Percentiles rank a stretch among this genome's conserved stretches.
phyloP scores from a whole-genome alignment of 2,329 filamentous ascomycete species.

The Aureobasidium leucospermi region DNA sequence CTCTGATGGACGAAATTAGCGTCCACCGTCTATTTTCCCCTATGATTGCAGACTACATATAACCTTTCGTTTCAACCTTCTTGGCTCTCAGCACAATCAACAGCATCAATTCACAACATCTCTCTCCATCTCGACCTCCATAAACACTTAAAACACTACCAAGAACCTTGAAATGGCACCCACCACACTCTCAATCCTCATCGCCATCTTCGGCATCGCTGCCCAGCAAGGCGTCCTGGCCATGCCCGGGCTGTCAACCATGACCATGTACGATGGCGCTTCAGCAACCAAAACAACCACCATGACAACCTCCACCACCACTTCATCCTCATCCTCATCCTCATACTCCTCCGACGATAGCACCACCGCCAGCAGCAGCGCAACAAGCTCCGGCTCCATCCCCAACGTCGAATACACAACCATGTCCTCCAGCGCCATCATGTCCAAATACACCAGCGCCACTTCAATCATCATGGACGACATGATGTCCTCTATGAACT shows the following conservation, averaged over 20 bases:
- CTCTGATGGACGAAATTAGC: background rate
- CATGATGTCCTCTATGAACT: background rate
- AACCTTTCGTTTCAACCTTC: background rate
- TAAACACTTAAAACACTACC: too few species aligned
- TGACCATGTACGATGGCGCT: background rate
- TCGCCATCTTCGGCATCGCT: background rate
- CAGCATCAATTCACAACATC: too few species aligned
- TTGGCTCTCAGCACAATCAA: background rate
- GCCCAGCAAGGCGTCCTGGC: background rate
- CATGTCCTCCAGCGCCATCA: background rate
- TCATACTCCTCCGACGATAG: too few species aligned
- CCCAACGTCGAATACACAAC: background rate
- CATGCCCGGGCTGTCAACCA: background rate
- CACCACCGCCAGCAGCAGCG: too few species aligned
- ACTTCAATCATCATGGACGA: background rate
- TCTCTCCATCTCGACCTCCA: too few species aligned
- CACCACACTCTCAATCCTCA: background rate
- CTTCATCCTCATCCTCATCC: too few species aligned
- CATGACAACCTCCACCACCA: background rate
- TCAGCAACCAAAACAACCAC: background rate
- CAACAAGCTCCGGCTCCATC: background rate
- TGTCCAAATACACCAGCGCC: background rate
- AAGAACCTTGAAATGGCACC: background rate
- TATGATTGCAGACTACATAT: background rate
- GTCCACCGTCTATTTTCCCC: background rate